Base-by-base conservation (phyloP, 129 eudicot genomes). In the Flaveria trinervia region DNA sequence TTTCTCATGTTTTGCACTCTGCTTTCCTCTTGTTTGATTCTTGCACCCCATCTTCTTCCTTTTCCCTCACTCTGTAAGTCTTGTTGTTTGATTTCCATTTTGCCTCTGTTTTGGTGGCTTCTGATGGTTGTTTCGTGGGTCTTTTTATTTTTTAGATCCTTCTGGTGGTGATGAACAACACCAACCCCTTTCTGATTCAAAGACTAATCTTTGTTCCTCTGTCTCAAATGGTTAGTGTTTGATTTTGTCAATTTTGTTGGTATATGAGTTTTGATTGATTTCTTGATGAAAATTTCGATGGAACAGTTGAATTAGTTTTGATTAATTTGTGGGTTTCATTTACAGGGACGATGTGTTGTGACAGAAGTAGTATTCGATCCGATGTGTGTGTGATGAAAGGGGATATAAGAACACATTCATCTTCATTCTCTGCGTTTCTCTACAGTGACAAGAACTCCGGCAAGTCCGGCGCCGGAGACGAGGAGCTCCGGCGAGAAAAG, bases 321-420 rank as follows among this genome's bases (percentile, higher is more conserved):
- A 5, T 52, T 49, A 5, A 4, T 36, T 20, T 67, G 41, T 25
- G 33, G 57, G 48, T 41, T 15, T 48, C 11, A 60, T 80, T 51
- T 88, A 68, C 89, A 94, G 99, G 97, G 57, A 91, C 96, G 8
- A 84, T 94, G 44, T 94, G 99, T 80, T 94, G 99, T 55, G 99
- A 94, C 48, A 87, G 99, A 80, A 89, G 81, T 28, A 89, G 93
- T 65, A 55, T 80, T 49, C 83, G 99, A 3, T 80, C 99, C 0
- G 99, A 94, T 70, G 55, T 89, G 36, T 94, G 99, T 71, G 65
- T 86, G 46, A 86, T 94, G 97, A 94, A 86, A 84, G 99, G 99
- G 51, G 97, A 94, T 85, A 88, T 94, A 22, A 83, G 99, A 84
- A 91, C 99, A 30, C 85, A 84, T 23, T 81, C 99, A 16, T 33